A percentile compares a stretch with the other conserved stretches of the same genome.
Evolutionary conservation across 208 protist species (phyloP).

Genomic region (Trypanosoma brucei): DNA sequence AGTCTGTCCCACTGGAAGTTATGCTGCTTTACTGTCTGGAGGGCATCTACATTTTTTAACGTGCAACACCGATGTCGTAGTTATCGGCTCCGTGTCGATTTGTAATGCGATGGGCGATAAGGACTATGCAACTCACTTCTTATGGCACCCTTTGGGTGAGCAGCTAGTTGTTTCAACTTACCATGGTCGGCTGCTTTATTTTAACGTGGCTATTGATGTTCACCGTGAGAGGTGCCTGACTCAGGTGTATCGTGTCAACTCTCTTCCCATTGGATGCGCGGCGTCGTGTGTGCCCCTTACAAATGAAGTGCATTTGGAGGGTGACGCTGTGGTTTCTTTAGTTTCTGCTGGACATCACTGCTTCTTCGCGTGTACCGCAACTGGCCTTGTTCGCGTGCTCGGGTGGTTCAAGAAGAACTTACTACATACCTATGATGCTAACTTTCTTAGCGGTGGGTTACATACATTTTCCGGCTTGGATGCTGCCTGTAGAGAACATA

Average conservation of each 20-base stretch:
- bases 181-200: conserved; percentile 49
- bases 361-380: conserved; percentile 59
- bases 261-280: conserved; percentile 17
- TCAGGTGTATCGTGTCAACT: conserved; percentile 5
- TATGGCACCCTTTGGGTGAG: conserved; percentile 55
- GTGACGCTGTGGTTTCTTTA: conserved; percentile 37
- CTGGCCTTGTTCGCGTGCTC: conserved; percentile 55
- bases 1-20: conserved; percentile 30
- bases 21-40: conserved; percentile 47
- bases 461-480: conserved; percentile 1
- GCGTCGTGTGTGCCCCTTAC: conserved; percentile 39
- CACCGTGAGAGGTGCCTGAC: conserved; percentile 6
- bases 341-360: conserved; percentile 34
- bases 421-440: conserved; percentile 46
- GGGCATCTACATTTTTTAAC: conserved; percentile 61
- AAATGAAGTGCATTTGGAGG: conserved; percentile 31
- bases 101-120: conserved; percentile 32
- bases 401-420: conserved; percentile 48
- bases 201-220: conserved; percentile 21
- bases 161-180: conserved; percentile 51
- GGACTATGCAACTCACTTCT: conserved; percentile 39
- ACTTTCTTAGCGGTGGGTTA: conserved; percentile 8
- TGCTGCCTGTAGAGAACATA: background rate
- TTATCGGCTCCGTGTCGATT: conserved; percentile 41
- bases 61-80: conserved; percentile 23